Percentiles rank a stretch among this genome's conserved stretches.
phyloP scores from a whole-genome alignment of 352 stramenopile species.

The Phytophthora pluvialis region DNA sequence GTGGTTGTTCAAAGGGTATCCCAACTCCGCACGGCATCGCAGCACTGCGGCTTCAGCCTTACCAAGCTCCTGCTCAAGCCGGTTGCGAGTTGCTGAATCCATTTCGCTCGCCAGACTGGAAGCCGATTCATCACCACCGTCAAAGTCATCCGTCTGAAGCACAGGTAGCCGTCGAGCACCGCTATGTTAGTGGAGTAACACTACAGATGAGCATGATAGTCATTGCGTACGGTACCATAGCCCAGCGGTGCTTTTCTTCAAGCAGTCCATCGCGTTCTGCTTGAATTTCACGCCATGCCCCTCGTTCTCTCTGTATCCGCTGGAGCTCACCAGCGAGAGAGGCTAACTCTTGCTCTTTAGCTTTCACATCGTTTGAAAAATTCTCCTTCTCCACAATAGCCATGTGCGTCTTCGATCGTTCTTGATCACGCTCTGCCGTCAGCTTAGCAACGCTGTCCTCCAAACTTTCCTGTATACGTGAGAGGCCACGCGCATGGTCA shows the following conservation, averaged over 20 bases:
- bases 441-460: constrained; percentile 75
- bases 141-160: constrained; percentile 69
- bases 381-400: constrained; percentile 76
- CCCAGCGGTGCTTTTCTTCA: constrained; percentile 88
- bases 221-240: constrained; percentile 62
- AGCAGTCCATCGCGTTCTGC: constrained; percentile 77
- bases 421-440: constrained; percentile 83
- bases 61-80: constrained; percentile 75
- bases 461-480: constrained; percentile 57
- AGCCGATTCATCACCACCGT: constrained; percentile 41
- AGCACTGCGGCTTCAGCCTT: constrained; percentile 74
- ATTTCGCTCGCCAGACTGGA: constrained; percentile 45
- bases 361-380: constrained; percentile 42
- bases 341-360: constrained; percentile 60
- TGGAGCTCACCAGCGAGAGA: constrained; percentile 62
- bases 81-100: constrained; percentile 50
- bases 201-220: background rate
- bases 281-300: constrained; percentile 81
- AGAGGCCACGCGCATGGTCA: background rate
- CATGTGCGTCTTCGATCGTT: constrained; percentile 69
- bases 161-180: background rate
- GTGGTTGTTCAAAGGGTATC: constrained; percentile 80
- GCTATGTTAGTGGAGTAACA: constrained; percentile 5
- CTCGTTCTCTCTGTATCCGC: constrained; percentile 77
- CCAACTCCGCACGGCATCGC: constrained; percentile 73